Base-by-base conservation (phyloP, 2,329 filamentous ascomycete species). In the Dothideomycetidae sp. region DNA sequence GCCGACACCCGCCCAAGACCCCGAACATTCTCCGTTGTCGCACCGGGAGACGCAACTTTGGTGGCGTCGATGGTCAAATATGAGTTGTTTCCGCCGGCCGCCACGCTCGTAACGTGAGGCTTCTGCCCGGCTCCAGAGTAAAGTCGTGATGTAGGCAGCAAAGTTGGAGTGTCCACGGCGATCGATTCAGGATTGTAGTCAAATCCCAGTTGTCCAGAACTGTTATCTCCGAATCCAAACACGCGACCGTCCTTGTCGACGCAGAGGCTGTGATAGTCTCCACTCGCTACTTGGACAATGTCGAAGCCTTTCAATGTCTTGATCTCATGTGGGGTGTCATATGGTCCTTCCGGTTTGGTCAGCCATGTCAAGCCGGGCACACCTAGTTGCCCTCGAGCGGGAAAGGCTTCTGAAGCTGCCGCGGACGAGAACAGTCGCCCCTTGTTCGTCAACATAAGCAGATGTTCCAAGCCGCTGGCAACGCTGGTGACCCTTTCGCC, bases 361-460 rank as follows among this genome's bases (percentile, higher is more conserved):
- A 68, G 62, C 81, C 83, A 96, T 10, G 70, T 80, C 31, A 96
- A 61, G 1, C 83, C 85, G 0, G 84, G 78, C 15, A 96, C 67
- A 32, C 90, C 90, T 34, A 96, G 71, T 59, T 98, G 86, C 4
- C 90, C 90, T 52, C 73, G 78, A 2, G 72, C 71, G 1, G 90
- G 90, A 53, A 81, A 96, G 36, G 75, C 68, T 40, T 80, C 71
- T 12, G 76, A 76, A 44, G 81, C 84, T 2, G 84, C 77, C 2
- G 83, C 88, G n/a, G 81, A 78, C 2, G 86, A 81, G 58, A 92
- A 96, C 21, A 96, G 71, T 29, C 88, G 81, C 1, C 90, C 90
- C 36, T 71, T 73, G 32, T 75, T 84, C 0, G 88, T 94, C 42
- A 94, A 68, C 34, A 98, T 67, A 1, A 96, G 68, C 19, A 79